Base-by-base conservation (phyloP, 305 asterid genomes). In the Fraxinus nigra region DNA sequence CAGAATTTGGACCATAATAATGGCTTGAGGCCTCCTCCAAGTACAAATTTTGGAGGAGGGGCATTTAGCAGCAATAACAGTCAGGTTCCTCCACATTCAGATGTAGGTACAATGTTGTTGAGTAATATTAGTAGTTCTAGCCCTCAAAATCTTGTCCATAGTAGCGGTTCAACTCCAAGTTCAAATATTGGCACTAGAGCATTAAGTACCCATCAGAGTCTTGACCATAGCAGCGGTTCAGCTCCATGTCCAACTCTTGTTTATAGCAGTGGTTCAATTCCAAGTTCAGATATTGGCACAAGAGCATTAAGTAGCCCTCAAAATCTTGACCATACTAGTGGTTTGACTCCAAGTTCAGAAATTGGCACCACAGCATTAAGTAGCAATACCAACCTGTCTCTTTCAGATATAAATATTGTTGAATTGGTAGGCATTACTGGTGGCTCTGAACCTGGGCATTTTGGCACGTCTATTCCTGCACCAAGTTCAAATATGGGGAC, bases 391-490 rank as follows among this genome's bases (percentile, higher is more conserved):
- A 69, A 54, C 83, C 72, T 75, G 32, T 76, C 86, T 65, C 81
- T 70, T 48, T 56, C 85, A 35, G 81, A 78, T 77, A 1, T 72
- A 61, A 87, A 80, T 82, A 82, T 77, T 80, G 85, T 83, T 83
- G 85, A 89, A 43, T 84, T 85, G 59, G 81, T 81, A 59, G 88
- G 84, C 80, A 82, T 80, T 82, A 70, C 79, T 35, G 78, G 79
- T 72, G 85, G 65, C 59, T 81, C 89, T 72, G 78, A 70, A 28
- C 70, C 73, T 72, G 87, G 59, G 76, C 84, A 83, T 84, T 79
- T 81, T 43, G 81, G 75, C 76, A 77, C 18, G 75, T 88, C 77
- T 34, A 79, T 79, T 87, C 88, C 83, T 56, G 89, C 85, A 61
- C 81, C 83, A 28, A 80, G 83, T 77, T 79, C 88, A 70, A 86